phyloP scores from a whole-genome alignment of 179 eudicot species.

The Vitellaria paradoxa region DNA sequence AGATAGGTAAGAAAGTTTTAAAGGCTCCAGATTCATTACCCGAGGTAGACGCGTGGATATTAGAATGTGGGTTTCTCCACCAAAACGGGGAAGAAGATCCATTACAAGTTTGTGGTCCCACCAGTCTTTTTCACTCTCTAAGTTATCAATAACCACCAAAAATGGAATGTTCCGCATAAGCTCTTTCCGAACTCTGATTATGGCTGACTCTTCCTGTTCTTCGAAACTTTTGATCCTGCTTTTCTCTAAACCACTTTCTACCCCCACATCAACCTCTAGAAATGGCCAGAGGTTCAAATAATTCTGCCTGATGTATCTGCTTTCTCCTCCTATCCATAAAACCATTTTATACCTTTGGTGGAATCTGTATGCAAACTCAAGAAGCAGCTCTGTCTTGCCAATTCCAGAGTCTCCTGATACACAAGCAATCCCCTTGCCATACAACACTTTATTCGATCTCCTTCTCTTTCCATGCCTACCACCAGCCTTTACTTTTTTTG shows the following conservation, averaged over 20 bases:
- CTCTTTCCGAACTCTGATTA: slow-evolving; percentile 80
- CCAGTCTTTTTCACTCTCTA: slow-evolving; percentile 97
- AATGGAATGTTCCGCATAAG: slow-evolving; percentile 91
- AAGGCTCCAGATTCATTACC: slow-evolving; percentile 84
- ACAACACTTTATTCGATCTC: slow-evolving; percentile 55
- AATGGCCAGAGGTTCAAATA: slow-evolving; percentile 80
- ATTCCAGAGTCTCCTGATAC: slow-evolving; percentile 91
- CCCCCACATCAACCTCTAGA: slow-evolving; percentile 79
- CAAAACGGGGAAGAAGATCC: slow-evolving; percentile 97
- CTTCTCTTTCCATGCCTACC: slow-evolving; percentile 50
- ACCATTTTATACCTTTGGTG: slow-evolving; percentile 96
- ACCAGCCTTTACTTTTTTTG: slow-evolving; percentile 41
- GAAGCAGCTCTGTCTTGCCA: slow-evolving; percentile 93
- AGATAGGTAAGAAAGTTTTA: slow-evolving; percentile 84
- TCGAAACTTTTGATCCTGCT: slow-evolving; percentile 74
- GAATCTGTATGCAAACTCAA: slow-evolving; percentile 82
- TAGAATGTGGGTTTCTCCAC: slow-evolving; percentile 90
- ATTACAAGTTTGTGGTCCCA: slow-evolving; percentile 89
- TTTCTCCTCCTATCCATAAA: slow-evolving; percentile 94
- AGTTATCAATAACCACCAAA: slow-evolving; percentile 79
- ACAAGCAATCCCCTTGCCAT: slow-evolving; percentile 90
- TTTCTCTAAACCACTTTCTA: slow-evolving; percentile 64
- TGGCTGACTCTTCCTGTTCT: slow-evolving; percentile 88
- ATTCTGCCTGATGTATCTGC: slow-evolving; percentile 90
- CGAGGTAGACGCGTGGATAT: slow-evolving; percentile 78